Evolutionary conservation across 2,329 filamentous ascomycete genomes (phyloP), one percentile per base, ranked within the genome.

Genomic region (Huntiella moniliformis): DNA sequence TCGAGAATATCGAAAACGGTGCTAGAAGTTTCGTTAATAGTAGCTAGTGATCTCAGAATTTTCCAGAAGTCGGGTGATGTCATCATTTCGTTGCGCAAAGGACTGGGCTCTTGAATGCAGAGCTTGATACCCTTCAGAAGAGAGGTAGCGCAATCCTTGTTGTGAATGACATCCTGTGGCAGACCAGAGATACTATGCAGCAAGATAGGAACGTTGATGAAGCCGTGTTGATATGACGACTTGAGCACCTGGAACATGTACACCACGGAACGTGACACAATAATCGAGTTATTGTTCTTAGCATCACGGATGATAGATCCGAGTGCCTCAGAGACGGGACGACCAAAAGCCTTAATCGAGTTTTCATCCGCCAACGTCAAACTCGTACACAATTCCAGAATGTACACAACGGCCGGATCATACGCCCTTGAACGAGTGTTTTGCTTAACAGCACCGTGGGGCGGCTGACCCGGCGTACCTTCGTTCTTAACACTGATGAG

Each of bases 51-150:
- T 51, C 85, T 79, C 44, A 98, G 67, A 11, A 95, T 82, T 4
- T 81, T 80, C 91, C 91, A 98, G 60, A 98, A 96, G 57, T 98
- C 91, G 0, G 91, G 91, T 13, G 88, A 96, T 11, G 84, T 88
- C 62, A 93, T 92, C 53, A 96, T 82, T 62, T 96, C 88, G 53
- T 83, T 94, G 48, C 84, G 77, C 22, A 98, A 66, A 10, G 82
- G 76, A 18, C 78, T 77, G 1, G 84, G 76, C 50, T 81, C 75
- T 44, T 80, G 77, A 53, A 94, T 82, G 55, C 87, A 95, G 38
- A 78, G 68, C 38, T 78, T 74, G 18, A 98, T 66, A 0, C 88
- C 88, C 54, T 82, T 79, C 13, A 94, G 67, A 1, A 92, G 74
- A 12, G 83, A 80, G 58, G 81, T 82, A 45, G 80, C 76, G 11